These are phyloP conservation scores for Russula emetica DNA, from an alignment of 768 basidiomycete species.

Conservation along the genomic window DNA sequence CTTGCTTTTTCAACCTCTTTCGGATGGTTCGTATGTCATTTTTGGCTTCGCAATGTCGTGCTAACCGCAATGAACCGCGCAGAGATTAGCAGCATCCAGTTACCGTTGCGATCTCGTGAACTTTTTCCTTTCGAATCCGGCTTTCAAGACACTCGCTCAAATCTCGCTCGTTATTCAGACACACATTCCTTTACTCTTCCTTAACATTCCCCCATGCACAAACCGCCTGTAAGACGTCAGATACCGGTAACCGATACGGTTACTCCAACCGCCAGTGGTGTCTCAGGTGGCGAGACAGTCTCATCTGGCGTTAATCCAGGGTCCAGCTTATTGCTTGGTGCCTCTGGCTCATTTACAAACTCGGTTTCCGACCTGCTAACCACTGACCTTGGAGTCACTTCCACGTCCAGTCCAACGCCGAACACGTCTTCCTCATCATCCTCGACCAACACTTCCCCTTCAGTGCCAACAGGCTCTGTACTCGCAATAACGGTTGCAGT, in stretches of 20 bases:
- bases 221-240: slow-evolving; percentile 18
- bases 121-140: slow-evolving; percentile 3
- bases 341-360: neutral
- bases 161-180: slow-evolving; percentile 17
- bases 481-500: slow-evolving; percentile 21
- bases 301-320: neutral
- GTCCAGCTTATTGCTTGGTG: slow-evolving; percentile 14
- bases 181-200: neutral
- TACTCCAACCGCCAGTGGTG: slow-evolving; percentile 10
- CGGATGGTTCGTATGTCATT: neutral
- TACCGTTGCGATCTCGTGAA: slow-evolving; percentile 1
- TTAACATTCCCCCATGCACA: neutral
- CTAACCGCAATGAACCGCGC: neutral
- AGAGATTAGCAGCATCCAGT: neutral
- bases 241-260: too few relatives aligned
- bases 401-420: slow-evolving; percentile 2
- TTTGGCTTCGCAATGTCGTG: neutral
- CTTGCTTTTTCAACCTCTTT: neutral
- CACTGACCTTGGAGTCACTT: neutral
- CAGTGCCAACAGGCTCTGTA: slow-evolving; percentile 23
- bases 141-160: slow-evolving; percentile 14
- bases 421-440: neutral
- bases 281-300: slow-evolving; percentile 5
- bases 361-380: slow-evolving; percentile 3
- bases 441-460: neutral